Conservation (phyloP, 1,139 yeast species). For the Kodamaea sp. region DNA sequence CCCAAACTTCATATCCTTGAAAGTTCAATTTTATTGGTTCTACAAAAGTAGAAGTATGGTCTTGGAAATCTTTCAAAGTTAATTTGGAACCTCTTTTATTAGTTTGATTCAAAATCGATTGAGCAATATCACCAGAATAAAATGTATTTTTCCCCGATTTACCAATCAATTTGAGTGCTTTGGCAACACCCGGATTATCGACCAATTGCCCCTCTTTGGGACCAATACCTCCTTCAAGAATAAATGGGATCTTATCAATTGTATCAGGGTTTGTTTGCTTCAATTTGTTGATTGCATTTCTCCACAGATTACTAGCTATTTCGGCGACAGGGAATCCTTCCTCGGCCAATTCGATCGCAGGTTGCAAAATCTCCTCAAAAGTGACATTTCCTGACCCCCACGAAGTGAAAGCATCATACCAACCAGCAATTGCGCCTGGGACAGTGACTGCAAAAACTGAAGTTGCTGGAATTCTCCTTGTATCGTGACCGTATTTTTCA, state of each 20-base stretch:
- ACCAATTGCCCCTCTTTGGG: constrained; percentile 64
- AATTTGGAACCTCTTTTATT: constrained; percentile 53
- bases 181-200: constrained; percentile 51
- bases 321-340: constrained; percentile 65
- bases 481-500: constrained; percentile 40
- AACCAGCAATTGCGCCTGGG: constrained; percentile 77
- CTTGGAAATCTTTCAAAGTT: constrained; percentile 49
- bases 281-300: constrained; percentile 34
- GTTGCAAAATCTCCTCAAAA: constrained; percentile 56
- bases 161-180: constrained; percentile 51
- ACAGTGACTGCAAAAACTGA: constrained; percentile 65
- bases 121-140: constrained; percentile 66
- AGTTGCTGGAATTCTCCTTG: constrained; percentile 38
- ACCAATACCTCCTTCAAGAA: constrained; percentile 27
- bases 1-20: constrained; percentile 54
- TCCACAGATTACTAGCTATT: constrained; percentile 56
- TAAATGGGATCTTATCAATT: constrained; percentile 32
- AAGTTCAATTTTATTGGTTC: constrained; percentile 55
- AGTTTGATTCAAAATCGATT: constrained; percentile 57
- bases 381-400: constrained; percentile 75
- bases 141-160: constrained; percentile 60
- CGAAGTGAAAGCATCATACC: constrained; percentile 61
- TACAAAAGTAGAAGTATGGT: constrained; percentile 57
- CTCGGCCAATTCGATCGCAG: constrained; percentile 70
- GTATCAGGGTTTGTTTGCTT: constrained; percentile 29